A percentile compares a stretch with the other conserved stretches of the same genome.
Evolutionary conservation across 2,329 filamentous ascomycete species (phyloP).

Genomic region (Pyricularia pennisetigena): DNA sequence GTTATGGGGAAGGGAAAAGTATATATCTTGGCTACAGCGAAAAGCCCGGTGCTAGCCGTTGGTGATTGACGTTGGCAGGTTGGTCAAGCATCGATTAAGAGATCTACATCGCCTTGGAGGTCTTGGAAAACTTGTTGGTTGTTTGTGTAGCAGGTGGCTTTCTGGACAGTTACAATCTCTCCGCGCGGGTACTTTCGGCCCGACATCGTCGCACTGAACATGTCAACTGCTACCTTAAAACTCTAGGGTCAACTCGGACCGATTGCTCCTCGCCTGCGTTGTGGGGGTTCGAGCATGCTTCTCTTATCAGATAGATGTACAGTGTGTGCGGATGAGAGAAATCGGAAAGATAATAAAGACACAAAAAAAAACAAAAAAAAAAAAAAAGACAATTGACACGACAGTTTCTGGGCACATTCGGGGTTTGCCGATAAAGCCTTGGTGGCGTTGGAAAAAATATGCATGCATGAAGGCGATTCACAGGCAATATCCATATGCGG

Average conservation of each 20-base stretch:
- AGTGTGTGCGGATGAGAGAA: background rate
- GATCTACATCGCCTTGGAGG: background rate
- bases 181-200: background rate
- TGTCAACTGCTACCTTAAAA: background rate
- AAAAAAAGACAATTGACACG: background rate
- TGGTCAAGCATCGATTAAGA: background rate
- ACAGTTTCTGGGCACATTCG: background rate
- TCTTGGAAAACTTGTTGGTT: background rate
- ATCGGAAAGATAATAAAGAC: no score
- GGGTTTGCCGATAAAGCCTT: background rate
- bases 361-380: background rate
- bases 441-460: background rate
- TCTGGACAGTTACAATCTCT: background rate
- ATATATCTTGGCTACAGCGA: background rate
- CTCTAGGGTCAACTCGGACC: background rate
- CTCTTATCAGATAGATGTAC: background rate
- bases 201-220: background rate
- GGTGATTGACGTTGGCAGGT: background rate
- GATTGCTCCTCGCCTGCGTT: background rate
- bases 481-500: background rate
- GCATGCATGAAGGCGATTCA: background rate
- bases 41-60: background rate
- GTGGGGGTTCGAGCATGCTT: background rate
- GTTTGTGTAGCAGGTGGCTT: background rate
- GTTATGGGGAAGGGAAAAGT: background rate